Conservation (phyloP, 306 rosid species). For the Dryas alaskensis region DNA sequence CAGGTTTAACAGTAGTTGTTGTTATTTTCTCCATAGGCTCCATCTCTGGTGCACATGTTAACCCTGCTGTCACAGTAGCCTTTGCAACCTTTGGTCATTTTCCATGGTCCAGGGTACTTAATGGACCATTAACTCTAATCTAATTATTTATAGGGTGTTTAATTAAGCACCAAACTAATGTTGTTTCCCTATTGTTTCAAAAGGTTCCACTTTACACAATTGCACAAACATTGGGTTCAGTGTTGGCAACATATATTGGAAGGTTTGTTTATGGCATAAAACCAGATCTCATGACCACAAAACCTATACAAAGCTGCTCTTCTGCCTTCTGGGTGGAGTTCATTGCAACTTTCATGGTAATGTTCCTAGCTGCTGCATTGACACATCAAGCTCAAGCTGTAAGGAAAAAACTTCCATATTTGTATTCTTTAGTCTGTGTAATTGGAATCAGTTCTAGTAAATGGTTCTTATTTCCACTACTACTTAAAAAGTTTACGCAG, state of each 20-base stretch:
- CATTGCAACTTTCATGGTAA: slow-evolving; percentile 69
- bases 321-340: slow-evolving; percentile 83
- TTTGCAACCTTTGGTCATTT: slow-evolving; percentile 74
- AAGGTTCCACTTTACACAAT: slow-evolving; percentile 64
- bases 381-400: slow-evolving; percentile 54
- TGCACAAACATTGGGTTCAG: slow-evolving; percentile 71
- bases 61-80: slow-evolving; percentile 83
- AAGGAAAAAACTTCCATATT: slow-evolving; percentile 21
- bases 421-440: background rate
- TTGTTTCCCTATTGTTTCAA: background rate
- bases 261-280: slow-evolving; percentile 52
- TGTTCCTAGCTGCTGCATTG: slow-evolving; percentile 69
- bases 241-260: slow-evolving; percentile 60
- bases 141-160: background rate
- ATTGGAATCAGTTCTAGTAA: too few species aligned
- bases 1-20: slow-evolving; percentile 78
- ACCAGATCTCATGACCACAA: slow-evolving; percentile 55
- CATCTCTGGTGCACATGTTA: slow-evolving; percentile 85
- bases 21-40: slow-evolving; percentile 62
- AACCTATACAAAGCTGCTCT: slow-evolving; percentile 50
- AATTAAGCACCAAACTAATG: background rate
- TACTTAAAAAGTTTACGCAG: slow-evolving; percentile 35
- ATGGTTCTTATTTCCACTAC: background rate
- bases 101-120: slow-evolving; percentile 71
- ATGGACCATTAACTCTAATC: background rate